Base-by-base conservation (phyloP, 805 yeast genomes). In the Pichia pseudocactophila region DNA sequence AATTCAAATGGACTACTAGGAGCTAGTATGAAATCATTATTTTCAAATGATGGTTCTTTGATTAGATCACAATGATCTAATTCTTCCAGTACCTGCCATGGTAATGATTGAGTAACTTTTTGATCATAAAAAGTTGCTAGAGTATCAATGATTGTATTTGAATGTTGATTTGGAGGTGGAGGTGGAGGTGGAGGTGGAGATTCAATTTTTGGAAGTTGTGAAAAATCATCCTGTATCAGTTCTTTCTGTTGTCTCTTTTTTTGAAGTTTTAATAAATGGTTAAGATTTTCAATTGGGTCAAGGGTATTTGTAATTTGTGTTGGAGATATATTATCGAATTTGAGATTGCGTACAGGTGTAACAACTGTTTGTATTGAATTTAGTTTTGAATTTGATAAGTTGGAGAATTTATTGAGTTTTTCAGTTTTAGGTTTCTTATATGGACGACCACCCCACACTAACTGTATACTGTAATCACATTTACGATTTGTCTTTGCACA, bases 361-460 rank as follows among this genome's bases (percentile, higher is more conserved):
- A 28, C 27, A 28, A 12, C 11, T 4, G 18, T 33, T 19, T 12
- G 13, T 7, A 20, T 12, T 16, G 22, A 28, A 30, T 13, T 30
- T 20, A 45, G 9, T 34, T 50, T 50, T n/a, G 36, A 15, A 10
- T 56, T 47, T 2, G 61, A 50, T 30, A 57, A 15, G 9, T 41
- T 34, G 10, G 60, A 63, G 16, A 59, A 40, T 1, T 56, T 56
- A 41, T 54, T 59, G 51, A 55, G 46, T 45, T 51, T 59, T 53
- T 57, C 60, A 49, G 65, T 55, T 54, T 62, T 64, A 3, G 64
- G 57, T 36, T 65, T 64, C 49, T 74, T 74, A 55, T 67, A 73
- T 0, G 85, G 85, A 38, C 88, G 59, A 0, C 89, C 89, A 16
- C 86, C 88, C 90, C 90, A 83, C 0, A 76, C 71, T 27, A 82